Percentiles rank a stretch among this genome's conserved stretches.
These are phyloP conservation scores for Acanthochlamys bracteata DNA, from an alignment of 106 monocot genomes.

Conservation along the genomic window DNA sequence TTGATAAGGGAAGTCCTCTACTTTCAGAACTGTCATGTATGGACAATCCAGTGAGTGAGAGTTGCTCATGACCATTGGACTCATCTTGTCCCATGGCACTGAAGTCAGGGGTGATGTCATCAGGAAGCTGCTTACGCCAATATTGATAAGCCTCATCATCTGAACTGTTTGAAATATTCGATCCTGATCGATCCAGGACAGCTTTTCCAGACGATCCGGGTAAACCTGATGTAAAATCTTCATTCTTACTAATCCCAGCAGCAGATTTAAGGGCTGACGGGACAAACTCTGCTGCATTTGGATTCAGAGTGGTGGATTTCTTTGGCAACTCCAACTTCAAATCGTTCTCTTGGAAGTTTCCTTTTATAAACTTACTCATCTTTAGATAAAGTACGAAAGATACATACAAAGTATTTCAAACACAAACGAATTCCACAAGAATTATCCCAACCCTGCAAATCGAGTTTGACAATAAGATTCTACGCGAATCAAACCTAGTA, in stretches of 20 bases:
- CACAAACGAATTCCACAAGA: conserved; percentile 1
- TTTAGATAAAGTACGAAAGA: conserved; percentile 6
- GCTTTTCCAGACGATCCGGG: conserved; percentile 30
- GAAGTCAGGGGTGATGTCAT: conserved; percentile 93
- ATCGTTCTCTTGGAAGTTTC: conserved; percentile 24
- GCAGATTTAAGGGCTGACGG: conserved; percentile 49
- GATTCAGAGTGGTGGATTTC: conserved; percentile 49
- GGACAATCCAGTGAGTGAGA: conserved; percentile 56
- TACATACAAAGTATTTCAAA: not conserved
- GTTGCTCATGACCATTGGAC: conserved; percentile 9
- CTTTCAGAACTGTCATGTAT: conserved; percentile 33
- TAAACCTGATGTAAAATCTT: conserved; percentile 11
- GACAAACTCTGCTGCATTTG: conserved; percentile 87
- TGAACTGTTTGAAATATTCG: conserved; percentile 42
- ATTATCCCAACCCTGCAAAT: conserved; percentile 45
- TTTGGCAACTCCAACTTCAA: conserved; percentile 23
- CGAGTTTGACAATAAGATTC: not conserved
- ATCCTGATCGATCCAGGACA: conserved; percentile 31
- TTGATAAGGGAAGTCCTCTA: conserved; percentile 24
- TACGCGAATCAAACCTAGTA: no score
- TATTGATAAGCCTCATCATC: conserved; percentile 66
- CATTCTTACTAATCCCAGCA: conserved; percentile 15
- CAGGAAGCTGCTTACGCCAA: conserved; percentile 73
- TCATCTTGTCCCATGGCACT: conserved; percentile 35
- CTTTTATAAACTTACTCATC: conserved; percentile 37